These are phyloP conservation scores for Ogataea trehalophila DNA, from an alignment of 805 yeast genomes.

Conservation along the genomic window DNA sequence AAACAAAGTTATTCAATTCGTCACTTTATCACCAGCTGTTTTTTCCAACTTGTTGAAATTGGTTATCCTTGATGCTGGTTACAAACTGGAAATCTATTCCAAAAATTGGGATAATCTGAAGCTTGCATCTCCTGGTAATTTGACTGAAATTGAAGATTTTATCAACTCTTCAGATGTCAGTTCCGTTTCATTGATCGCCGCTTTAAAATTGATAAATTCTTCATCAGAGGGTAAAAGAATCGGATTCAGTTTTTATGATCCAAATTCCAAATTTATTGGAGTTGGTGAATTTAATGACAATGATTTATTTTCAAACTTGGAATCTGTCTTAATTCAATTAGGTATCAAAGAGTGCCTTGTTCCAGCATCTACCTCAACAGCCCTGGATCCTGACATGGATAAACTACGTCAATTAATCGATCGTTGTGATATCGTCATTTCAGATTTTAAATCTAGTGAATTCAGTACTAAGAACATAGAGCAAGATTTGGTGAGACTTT, in stretches of 20 bases:
- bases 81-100: slow-evolving; percentile 77
- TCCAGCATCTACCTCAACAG: slow-evolving; percentile 31
- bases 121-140: slow-evolving; percentile 86
- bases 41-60: slow-evolving; percentile 58
- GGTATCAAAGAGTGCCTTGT: slow-evolving; percentile 84
- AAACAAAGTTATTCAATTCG: slow-evolving; percentile 45
- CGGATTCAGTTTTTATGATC: slow-evolving; percentile 79
- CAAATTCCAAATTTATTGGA: slow-evolving; percentile 61
- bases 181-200: slow-evolving; percentile 44
- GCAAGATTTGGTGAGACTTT: slow-evolving; percentile 69
- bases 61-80: slow-evolving; percentile 65
- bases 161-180: slow-evolving; percentile 40
- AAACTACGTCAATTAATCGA: slow-evolving; percentile 71
- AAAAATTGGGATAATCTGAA: slow-evolving; percentile 53
- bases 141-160: slow-evolving; percentile 71
- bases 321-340: slow-evolving; percentile 78
- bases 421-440: slow-evolving; percentile 70
- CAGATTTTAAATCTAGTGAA: slow-evolving; percentile 51
- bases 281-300: slow-evolving; percentile 80
- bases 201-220: slow-evolving; percentile 39
- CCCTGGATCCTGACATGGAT: slow-evolving; percentile 47
- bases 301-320: slow-evolving; percentile 81
- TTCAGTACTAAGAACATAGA: slow-evolving; percentile 69
- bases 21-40: slow-evolving; percentile 75
- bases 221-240: slow-evolving; percentile 45